Percentiles rank a stretch among this genome's conserved stretches.
Conservation (phyloP, 176 grass and related monocot species). For the Carex parvula region DNA sequence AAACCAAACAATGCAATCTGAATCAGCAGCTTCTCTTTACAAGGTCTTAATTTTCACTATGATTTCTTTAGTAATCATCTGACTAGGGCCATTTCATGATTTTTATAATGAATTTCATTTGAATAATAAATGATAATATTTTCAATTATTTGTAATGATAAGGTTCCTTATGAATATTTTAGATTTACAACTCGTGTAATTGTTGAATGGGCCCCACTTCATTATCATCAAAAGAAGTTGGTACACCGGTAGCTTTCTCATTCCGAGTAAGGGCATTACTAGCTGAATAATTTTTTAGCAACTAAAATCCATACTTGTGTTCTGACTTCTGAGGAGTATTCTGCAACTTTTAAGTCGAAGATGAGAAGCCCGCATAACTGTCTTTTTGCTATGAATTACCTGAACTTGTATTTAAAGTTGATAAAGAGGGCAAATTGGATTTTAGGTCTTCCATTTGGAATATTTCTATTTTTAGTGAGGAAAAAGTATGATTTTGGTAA, state of each 20-base stretch:
- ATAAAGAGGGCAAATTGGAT: neutral
- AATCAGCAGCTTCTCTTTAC: constrained; percentile 91
- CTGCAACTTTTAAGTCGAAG: neutral
- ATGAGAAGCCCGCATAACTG: neutral
- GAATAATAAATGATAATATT: neutral
- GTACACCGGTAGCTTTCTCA: neutral
- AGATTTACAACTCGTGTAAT: neutral
- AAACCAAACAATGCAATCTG: constrained; percentile 85
- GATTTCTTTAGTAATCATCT: neutral
- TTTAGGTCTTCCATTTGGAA: neutral
- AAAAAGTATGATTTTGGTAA: constrained; percentile 5
- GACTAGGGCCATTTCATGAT: neutral
- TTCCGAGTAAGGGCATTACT: neutral
- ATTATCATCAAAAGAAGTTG: constrained; percentile 7
- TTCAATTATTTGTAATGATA: neutral
- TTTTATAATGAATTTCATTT: neutral
- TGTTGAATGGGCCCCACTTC: neutral
- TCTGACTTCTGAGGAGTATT: neutral
- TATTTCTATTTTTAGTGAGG: neutral
- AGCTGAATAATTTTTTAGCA: neutral
- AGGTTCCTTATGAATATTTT: neutral
- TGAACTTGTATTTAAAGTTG: neutral
- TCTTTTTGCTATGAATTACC: neutral
- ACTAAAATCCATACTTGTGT: neutral
- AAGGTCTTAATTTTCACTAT: constrained; percentile 51